Evolutionary conservation across 192 early-diverging fungal genomes (phyloP).

Genomic region (Coemansia aciculifera): DNA sequence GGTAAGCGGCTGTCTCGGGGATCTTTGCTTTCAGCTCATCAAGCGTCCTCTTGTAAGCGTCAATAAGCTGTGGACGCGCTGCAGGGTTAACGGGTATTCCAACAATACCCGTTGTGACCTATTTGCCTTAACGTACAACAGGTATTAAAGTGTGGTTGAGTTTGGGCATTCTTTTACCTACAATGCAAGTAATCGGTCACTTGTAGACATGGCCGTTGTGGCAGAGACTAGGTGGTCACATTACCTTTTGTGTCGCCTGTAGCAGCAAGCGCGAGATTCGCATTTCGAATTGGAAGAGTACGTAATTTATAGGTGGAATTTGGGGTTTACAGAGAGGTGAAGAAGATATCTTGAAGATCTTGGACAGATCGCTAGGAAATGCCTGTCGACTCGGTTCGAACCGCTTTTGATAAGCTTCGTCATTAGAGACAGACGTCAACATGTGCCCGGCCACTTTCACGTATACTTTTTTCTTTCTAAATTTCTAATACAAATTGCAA

Average conservation of each 20-base stretch:
- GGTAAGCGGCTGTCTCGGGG: conserved; percentile 76
- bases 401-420: neutral
- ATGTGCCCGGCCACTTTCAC: neutral
- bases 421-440: neutral
- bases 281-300: conserved; percentile 19
- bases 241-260: conserved; percentile 49
- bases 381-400: neutral
- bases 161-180: neutral
- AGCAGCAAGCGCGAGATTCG: conserved; percentile 38
- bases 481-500: neutral
- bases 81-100: conserved; percentile 85
- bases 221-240: neutral
- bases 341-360: too few relatives aligned
- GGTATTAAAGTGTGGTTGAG: neutral
- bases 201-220: neutral
- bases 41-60: conserved; percentile 78
- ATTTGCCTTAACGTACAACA: neutral
- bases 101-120: conserved; percentile 77
- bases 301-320: neutral
- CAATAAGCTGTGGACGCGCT: conserved; percentile 83
- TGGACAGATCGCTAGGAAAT: too few relatives aligned
- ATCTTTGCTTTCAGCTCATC: conserved; percentile 67
- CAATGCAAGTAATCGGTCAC: neutral
- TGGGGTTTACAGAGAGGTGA: too few relatives aligned
- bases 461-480: neutral